Percentiles rank a stretch among this genome's conserved stretches.
Evolutionary conservation across 306 rosid genomes (phyloP).

Genomic region (Fagus sylvatica): DNA sequence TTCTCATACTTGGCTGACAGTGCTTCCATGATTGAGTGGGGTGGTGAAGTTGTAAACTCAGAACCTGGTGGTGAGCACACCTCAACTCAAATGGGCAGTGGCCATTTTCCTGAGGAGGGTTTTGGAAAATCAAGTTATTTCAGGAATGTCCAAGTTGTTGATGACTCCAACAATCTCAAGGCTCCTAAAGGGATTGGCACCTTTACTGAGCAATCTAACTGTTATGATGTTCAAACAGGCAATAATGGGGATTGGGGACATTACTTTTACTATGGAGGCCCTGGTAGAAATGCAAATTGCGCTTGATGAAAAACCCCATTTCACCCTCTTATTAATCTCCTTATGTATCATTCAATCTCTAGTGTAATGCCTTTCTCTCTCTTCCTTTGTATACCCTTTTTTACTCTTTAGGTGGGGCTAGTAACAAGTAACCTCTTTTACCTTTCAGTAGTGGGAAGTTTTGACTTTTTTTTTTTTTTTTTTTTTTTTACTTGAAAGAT

Average conservation of each 20-base stretch:
- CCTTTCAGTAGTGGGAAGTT: slow-evolving; percentile 77
- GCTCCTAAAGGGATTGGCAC: slow-evolving; percentile 85
- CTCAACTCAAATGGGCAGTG: slow-evolving; percentile 95
- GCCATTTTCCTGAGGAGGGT: slow-evolving; percentile 92
- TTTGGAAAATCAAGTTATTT: slow-evolving; percentile 93
- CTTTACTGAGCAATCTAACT: slow-evolving; percentile 84
- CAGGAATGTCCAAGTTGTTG: slow-evolving; percentile 89
- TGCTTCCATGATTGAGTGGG: slow-evolving; percentile 99
- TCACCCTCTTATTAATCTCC: slow-evolving; percentile 11
- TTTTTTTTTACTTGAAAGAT: slow-evolving; percentile 39
- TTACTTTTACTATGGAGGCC: slow-evolving; percentile 98
- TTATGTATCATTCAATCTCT: slow-evolving; percentile 56
- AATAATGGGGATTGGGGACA: slow-evolving; percentile 97
- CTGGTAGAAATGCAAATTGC: slow-evolving; percentile 88
- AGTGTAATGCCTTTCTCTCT: slow-evolving; percentile 30
- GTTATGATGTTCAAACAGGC: slow-evolving; percentile 96
- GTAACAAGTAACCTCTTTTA: slow-evolving; percentile 24
- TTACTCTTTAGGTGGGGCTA: slow-evolving; percentile 36
- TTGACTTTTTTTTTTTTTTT: slow-evolving; percentile 50
- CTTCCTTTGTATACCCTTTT: slow-evolving; percentile 37
- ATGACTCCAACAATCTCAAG: slow-evolving; percentile 87
- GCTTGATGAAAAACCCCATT: slow-evolving; percentile 27
- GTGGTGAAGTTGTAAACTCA: slow-evolving; percentile 96
- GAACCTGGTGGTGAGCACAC: slow-evolving; percentile 84
- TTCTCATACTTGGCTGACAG: slow-evolving; percentile 95